Evolutionary conservation across 495 filamentous ascomycete species (phyloP).

Genomic region (Neurospora cerealis): DNA sequence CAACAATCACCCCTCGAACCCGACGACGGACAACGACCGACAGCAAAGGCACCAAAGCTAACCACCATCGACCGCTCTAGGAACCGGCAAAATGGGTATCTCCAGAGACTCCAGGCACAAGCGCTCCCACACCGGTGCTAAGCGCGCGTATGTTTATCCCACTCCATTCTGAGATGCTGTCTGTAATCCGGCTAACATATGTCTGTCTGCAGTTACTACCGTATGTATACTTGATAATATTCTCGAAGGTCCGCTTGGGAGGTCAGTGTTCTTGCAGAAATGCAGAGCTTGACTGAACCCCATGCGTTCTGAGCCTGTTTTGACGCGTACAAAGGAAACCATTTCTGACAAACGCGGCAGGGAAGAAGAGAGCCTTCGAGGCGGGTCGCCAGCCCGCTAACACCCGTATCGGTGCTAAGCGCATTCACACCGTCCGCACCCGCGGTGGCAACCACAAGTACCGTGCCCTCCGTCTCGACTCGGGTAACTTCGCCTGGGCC

Average conservation of each 20-base stretch:
- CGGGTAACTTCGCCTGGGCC: slow-evolving; percentile 98
- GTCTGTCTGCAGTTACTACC: slow-evolving; percentile 22
- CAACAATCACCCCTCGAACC: not conserved
- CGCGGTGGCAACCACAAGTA: slow-evolving; percentile 99
- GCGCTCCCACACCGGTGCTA: slow-evolving; percentile 93
- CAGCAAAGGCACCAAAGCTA: slow-evolving; percentile 8
- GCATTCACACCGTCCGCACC: slow-evolving; percentile 96
- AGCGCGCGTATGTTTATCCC: slow-evolving; percentile 51
- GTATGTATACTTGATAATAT: slow-evolving; percentile 20
- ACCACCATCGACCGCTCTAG: slow-evolving; percentile 11
- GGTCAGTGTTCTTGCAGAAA: slow-evolving; percentile 9
- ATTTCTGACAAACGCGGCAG: slow-evolving; percentile 32
- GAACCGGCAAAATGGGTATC: slow-evolving; percentile 79
- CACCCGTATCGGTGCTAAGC: slow-evolving; percentile 97
- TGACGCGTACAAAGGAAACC: slow-evolving; percentile 23
- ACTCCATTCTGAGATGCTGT: not conserved
- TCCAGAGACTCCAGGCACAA: slow-evolving; percentile 99
- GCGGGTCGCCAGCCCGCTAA: slow-evolving; percentile 97
- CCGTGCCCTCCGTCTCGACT: slow-evolving; percentile 97
- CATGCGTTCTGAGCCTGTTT: slow-evolving; percentile 54
- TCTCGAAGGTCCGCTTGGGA: slow-evolving; percentile 47
- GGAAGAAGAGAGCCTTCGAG: slow-evolving; percentile 94
- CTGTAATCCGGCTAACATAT: slow-evolving; percentile 10
- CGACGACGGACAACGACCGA: not conserved
- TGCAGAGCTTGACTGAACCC: slow-evolving; percentile 6